A percentile compares a stretch with the other conserved stretches of the same genome.
These are phyloP conservation scores for Russula virescens DNA, from an alignment of 768 basidiomycete species.

Conservation along the genomic window DNA sequence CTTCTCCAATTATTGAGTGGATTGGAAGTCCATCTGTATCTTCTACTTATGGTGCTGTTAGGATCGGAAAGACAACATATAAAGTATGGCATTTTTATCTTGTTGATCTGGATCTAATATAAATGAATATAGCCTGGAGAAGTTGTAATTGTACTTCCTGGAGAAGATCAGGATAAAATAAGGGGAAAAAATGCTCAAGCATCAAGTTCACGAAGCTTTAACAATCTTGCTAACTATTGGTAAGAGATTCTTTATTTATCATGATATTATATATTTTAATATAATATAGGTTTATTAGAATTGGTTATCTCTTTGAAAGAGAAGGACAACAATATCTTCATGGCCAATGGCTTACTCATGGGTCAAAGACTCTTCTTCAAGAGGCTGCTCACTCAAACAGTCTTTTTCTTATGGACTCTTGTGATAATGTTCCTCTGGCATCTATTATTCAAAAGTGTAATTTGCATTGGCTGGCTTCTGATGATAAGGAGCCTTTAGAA, in stretches of 20 bases:
- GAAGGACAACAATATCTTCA: conserved; percentile 50
- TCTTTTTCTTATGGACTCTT: conserved; percentile 50
- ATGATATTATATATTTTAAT: background rate
- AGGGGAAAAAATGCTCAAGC: conserved; percentile 39
- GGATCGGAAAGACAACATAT: conserved; percentile 55
- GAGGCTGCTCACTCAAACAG: conserved; percentile 59
- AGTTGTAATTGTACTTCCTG: conserved; percentile 56
- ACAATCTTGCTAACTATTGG: conserved; percentile 60
- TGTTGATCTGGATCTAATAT: background rate
- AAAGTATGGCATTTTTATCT: conserved; percentile 38
- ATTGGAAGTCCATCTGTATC: background rate
- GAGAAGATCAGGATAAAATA: conserved; percentile 40
- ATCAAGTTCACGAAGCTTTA: conserved; percentile 42
- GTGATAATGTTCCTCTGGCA: conserved; percentile 49
- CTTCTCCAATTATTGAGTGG: conserved; percentile 23
- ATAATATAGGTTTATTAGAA: conserved; percentile 57
- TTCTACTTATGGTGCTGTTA: conserved; percentile 30
- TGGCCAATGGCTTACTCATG: conserved; percentile 66
- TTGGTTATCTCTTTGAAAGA: conserved; percentile 56
- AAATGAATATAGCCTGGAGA: conserved; percentile 47
- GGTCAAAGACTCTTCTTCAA: conserved; percentile 58
- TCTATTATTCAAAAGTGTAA: conserved; percentile 57
- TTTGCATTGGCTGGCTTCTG: conserved; percentile 37
- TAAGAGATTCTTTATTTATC: conserved; percentile 30
- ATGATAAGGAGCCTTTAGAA: conserved; percentile 45